Conservation (phyloP, 179 eudicot species). For the Pouteria campechiana region DNA sequence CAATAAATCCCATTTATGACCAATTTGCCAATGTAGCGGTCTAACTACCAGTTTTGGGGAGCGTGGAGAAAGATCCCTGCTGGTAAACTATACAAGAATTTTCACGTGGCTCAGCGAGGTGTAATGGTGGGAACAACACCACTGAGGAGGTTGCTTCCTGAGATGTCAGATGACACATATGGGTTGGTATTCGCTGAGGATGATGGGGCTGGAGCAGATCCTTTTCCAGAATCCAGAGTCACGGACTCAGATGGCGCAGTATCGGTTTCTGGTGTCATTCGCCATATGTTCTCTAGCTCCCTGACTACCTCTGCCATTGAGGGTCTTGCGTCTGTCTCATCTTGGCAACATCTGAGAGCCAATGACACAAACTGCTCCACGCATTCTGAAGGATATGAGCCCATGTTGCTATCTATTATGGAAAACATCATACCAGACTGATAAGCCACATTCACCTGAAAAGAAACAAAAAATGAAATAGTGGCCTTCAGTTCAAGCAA, state of each 20-base stretch:
- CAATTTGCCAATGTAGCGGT: no score
- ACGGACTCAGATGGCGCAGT: slow-evolving; percentile 10
- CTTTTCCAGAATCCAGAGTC: slow-evolving; percentile 3
- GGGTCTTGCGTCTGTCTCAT: slow-evolving; percentile 49
- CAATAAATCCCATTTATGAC: no score
- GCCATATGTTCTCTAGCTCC: slow-evolving; percentile 44
- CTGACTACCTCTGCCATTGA: slow-evolving; percentile 59
- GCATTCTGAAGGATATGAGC: slow-evolving; percentile 55
- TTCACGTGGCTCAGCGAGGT: no score
- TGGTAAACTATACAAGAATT: no score
- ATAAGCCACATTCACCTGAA: slow-evolving; percentile 44
- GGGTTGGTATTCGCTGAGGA: slow-evolving; percentile 16
- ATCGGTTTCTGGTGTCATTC: slow-evolving; percentile 40
- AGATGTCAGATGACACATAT: slow-evolving; percentile 25
- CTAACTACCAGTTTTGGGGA: no score
- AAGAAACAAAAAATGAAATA: not conserved
- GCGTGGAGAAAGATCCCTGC: no score
- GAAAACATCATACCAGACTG: slow-evolving; percentile 41
- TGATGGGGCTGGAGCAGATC: slow-evolving; percentile 8
- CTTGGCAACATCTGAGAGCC: slow-evolving; percentile 60
- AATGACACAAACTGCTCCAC: slow-evolving; percentile 39
- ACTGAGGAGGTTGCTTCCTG: slow-evolving; percentile 58
- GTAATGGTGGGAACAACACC: slow-evolving; percentile 40
- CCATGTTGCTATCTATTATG: slow-evolving; percentile 47
- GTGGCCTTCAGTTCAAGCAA: no score